Evolutionary conservation across 2,329 filamentous ascomycete species (phyloP), one percentile per base, ranked within the genome.

Genomic region (Ilyonectria destructans): DNA sequence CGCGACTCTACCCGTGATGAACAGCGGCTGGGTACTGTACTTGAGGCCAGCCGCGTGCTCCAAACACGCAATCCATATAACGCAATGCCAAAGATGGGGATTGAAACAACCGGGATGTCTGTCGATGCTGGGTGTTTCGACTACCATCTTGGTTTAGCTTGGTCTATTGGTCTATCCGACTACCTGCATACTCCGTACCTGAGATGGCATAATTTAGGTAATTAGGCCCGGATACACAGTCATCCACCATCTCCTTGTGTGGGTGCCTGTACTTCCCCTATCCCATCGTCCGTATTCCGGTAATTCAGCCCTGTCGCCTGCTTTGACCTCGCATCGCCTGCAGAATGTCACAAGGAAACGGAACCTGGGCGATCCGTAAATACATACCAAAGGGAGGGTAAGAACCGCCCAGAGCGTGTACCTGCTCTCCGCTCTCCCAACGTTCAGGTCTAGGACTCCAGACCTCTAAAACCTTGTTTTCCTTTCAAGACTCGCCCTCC

Each of bases 301-400:
- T n/a, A 54, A n/a, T 43, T 58, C 64, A 66, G 58, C 58, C 58
- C 52, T 66, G 52, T 35, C 52, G 33, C 58, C 51, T 58, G 35
- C 45, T 61, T 57, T 62, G 64, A 61, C 52, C 62, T 19, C 52
- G 58, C 58, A 61, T 62, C 52, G 58, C 58, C 63, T 54, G 51
- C 46, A 37, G 45, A 51, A 45, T 35, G 29, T 45, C 58, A 45
- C 35, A 15, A 23, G 40, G 48, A 23, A 29, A 26, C 10, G n/a
- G 13, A 35, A 49, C 37, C 37, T 55, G 49, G 48, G 15, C 15
- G 55, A 65, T 54, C 56, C 8, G 26, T 19, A 23, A 23, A 3
- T 23, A 26, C 23, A 2, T 26, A 9, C 26, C 26, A 12, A 31
- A 31, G 15, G 10, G 26, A 52, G 26, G 26, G 49, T 10, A 52